Conservation (phyloP, 495 filamentous ascomycete species). For the Xylaria longipes region DNA sequence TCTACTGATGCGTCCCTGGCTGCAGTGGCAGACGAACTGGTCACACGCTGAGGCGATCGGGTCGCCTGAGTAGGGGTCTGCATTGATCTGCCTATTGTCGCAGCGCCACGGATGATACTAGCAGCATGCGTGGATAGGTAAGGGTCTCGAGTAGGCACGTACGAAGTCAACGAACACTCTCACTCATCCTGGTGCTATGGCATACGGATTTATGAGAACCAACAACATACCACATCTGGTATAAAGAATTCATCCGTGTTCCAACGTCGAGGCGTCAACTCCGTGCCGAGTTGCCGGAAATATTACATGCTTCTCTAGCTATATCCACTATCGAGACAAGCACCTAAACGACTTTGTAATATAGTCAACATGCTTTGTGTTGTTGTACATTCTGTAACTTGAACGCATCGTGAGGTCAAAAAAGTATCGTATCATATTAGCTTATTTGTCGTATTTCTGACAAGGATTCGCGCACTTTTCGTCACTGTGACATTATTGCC, state of each 20-base stretch:
- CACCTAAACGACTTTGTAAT: no score
- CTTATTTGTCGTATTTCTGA: background rate
- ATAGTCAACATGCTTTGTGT: background rate
- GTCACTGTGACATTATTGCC: slow-evolving; percentile 20
- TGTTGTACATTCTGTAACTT: background rate
- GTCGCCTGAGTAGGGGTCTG: slow-evolving; percentile 11
- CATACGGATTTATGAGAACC: no score
- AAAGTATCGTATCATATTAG: slow-evolving; percentile 7
- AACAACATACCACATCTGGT: background rate
- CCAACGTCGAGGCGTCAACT: background rate
- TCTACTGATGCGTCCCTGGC: background rate
- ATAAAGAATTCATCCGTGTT: no score
- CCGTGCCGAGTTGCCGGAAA: background rate
- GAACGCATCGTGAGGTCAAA: slow-evolving; percentile 8
- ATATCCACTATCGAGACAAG: background rate
- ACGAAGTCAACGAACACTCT: background rate
- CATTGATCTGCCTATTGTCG: background rate
- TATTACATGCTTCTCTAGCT: background rate
- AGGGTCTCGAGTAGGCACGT: background rate
- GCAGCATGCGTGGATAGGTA: background rate
- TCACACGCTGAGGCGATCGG: slow-evolving; percentile 15
- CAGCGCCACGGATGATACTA: background rate
- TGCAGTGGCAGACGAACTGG: background rate
- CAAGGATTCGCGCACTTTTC: slow-evolving; percentile 4
- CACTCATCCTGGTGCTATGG: background rate